Evolutionary conservation across 495 filamentous ascomycete species (phyloP).

Genomic region (Penicillium diatomitis): DNA sequence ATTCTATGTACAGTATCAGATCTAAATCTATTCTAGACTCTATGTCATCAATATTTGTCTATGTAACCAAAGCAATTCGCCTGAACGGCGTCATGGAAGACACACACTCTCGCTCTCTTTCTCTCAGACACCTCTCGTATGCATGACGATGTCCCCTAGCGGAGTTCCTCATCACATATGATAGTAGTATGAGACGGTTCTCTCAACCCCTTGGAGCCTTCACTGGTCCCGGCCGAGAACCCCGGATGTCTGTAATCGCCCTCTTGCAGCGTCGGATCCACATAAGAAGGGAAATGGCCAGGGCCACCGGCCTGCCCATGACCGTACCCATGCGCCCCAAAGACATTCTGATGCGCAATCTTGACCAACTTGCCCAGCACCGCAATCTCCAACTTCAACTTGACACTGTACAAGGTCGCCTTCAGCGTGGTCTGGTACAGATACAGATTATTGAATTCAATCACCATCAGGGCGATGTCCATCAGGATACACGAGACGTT

Average conservation of each 20-base stretch:
- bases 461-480: constrained; percentile 23
- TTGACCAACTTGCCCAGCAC: constrained; percentile 22
- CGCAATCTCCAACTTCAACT: constrained; percentile 23
- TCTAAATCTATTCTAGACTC: no score
- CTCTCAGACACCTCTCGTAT: no score
- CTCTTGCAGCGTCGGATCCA: constrained; percentile 13
- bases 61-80: no score
- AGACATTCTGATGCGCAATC: constrained; percentile 21
- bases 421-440: constrained; percentile 25
- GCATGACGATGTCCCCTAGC: background rate
- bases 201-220: constrained; percentile 8
- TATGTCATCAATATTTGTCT: no score
- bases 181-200: constrained; percentile 10
- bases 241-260: constrained; percentile 13
- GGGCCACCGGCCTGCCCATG: background rate
- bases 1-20: no score
- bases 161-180: background rate
- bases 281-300: constrained; percentile 18
- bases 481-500: constrained; percentile 23
- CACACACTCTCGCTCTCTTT: no score
- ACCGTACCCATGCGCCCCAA: constrained; percentile 1
- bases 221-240: constrained; percentile 6
- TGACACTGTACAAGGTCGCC: constrained; percentile 21
- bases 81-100: no score
- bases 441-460: constrained; percentile 24